Conservation (phyloP, 495 filamentous ascomycete species). For the Hyphodiscus hymeniophilus region DNA sequence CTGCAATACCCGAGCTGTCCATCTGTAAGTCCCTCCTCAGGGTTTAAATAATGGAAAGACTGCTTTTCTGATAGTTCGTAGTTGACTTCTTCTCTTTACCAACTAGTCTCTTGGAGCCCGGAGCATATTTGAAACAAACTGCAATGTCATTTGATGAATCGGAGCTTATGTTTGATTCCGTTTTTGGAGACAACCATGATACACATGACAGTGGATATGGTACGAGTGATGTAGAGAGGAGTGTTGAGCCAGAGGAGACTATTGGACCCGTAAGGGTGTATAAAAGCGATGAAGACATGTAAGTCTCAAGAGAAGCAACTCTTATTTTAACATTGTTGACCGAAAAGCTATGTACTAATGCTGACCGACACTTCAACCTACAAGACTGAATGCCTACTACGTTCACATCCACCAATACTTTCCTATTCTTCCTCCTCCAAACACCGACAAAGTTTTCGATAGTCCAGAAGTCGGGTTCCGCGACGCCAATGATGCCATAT, state of each 20-base stretch:
- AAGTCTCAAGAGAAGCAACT: too few species aligned
- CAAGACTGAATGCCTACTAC: conserved; percentile 52
- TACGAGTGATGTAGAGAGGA: conserved; percentile 3
- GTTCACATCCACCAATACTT: conserved; percentile 52
- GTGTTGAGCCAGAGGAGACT: conserved; percentile 26
- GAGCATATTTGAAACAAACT: conserved; percentile 11
- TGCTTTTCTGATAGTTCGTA: conserved; percentile 24
- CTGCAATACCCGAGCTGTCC: conserved; percentile 15
- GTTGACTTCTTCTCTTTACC: conserved; percentile 16
- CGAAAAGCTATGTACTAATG: conserved; percentile 5
- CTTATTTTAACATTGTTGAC: too few species aligned
- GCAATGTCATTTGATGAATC: conserved; percentile 8
- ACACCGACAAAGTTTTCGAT: conserved; percentile 33
- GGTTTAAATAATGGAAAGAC: too few species aligned
- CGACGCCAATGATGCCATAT: neutral
- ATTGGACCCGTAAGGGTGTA: conserved; percentile 22
- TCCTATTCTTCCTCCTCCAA: conserved; percentile 48
- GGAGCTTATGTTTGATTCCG: conserved; percentile 9
- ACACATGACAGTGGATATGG: conserved; percentile 22
- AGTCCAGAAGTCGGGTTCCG: conserved; percentile 32
- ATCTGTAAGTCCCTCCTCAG: too few species aligned
- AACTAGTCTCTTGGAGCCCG: conserved; percentile 1
- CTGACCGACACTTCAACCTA: conserved; percentile 23
- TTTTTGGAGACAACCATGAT: conserved; percentile 2
- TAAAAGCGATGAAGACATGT: conserved; percentile 17